Evolutionary conservation across 139 green algal genomes (phyloP).

Genomic region (Chlorella sp.): DNA sequence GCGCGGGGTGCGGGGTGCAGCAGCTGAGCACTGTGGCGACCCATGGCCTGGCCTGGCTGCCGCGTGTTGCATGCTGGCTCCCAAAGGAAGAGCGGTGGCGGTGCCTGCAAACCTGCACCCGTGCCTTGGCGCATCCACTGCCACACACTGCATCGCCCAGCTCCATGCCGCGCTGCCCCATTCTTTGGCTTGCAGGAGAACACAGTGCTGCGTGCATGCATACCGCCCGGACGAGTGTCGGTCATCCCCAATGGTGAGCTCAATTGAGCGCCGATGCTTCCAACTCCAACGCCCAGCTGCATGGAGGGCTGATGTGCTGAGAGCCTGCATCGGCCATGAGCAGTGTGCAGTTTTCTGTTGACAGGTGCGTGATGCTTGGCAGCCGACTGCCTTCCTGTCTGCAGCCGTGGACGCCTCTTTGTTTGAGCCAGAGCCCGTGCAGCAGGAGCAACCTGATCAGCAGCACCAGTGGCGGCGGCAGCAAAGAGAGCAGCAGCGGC

Average conservation of each 20-base stretch:
- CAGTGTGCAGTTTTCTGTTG: no score
- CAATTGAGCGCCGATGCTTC: no score
- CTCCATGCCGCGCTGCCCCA: conserved; percentile 59
- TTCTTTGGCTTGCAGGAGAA: conserved; percentile 77
- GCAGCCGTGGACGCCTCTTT: conserved; percentile 85
- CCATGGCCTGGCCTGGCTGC: no score
- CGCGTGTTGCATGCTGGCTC: no score
- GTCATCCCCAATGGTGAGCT: conserved; percentile 95
- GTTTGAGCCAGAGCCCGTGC: conserved; percentile 70
- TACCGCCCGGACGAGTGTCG: conserved; percentile 87
- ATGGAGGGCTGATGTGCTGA: background rate
- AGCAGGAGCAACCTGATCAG: background rate
- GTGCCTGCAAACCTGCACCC: no score
- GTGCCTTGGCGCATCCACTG: no score
- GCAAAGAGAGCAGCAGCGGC: background rate
- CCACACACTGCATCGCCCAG: no score
- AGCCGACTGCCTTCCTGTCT: background rate
- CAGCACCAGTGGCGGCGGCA: background rate
- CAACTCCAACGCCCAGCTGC: no score
- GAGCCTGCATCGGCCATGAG: background rate
- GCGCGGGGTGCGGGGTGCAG: no score
- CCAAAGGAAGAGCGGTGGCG: no score
- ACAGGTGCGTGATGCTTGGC: background rate
- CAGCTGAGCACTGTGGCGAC: no score
- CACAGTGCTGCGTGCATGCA: conserved; percentile 90